Evolutionary conservation across 164 flowering plant species (phyloP), one percentile per base, ranked within the genome.

Genomic region (Protea cynaroides): DNA sequence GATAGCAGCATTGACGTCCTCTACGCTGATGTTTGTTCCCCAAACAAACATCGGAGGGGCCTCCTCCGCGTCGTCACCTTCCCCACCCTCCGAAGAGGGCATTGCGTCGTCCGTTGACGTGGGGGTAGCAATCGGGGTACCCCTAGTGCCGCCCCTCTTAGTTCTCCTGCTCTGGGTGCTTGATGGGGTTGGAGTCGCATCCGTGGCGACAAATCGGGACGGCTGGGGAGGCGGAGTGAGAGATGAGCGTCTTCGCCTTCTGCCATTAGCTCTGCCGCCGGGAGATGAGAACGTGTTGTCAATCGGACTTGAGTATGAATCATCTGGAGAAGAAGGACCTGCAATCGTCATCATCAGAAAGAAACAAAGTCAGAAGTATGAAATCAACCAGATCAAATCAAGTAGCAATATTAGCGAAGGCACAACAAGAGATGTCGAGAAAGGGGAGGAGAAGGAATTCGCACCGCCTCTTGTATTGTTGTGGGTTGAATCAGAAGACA

Each of bases 1-100:
- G 36, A 94, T 86, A 8, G 96, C 88, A 1, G 82, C 86, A 54
- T 88, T 87, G 6, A 91, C 94, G 57, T 94, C 99, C 29, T 89
- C 92, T 2, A 94, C 97, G 56, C 97, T 91, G 21, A 94, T 88
- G 65, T 86, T 94, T 14, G 99, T 94, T 21, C 99, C 97, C 99
- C 99, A 94, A 0, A 94, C 99, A 57, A 69, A 89, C 78, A 87
- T 81, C 10, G 96, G 93, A 0, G 87, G 81, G 29, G 82, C 79
- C 9, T 78, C 90, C 8, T 86, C 92, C 3, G 53, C 79, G 36
- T 80, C 86, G 18, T 79, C 87, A 8, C 76, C 85, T 2, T 75
- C 94, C 3, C 78, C 82, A 0, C 66, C 85, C 17, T 85, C 92
- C 0, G 96, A 84, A 0, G 95, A 83, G 0, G 81, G 79, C 1